A percentile compares a stretch with the other conserved stretches of the same genome.
phyloP scores from a whole-genome alignment of 2,329 filamentous ascomycete genomes.

The Epichloe typhina region DNA sequence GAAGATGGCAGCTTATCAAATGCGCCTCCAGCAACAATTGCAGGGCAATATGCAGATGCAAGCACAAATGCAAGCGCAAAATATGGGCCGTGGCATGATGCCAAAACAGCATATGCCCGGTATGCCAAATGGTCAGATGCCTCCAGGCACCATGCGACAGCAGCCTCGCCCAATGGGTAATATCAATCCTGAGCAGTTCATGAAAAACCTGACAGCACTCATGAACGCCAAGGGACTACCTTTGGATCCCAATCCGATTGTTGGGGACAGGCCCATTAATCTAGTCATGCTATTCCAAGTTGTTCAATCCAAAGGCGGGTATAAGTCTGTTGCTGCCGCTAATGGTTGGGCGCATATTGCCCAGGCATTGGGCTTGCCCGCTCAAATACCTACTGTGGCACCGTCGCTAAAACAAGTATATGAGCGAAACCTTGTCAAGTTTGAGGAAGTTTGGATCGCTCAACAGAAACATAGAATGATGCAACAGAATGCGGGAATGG shows the following conservation, averaged over 20 bases:
- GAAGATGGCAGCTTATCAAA: slow-evolving; percentile 65
- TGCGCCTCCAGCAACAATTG: slow-evolving; percentile 68
- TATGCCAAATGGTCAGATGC: slow-evolving; percentile 44
- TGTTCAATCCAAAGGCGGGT: slow-evolving; percentile 64
- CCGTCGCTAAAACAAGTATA: slow-evolving; percentile 62
- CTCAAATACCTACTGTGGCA: slow-evolving; percentile 52
- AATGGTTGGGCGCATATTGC: slow-evolving; percentile 67
- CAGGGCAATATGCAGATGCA: slow-evolving; percentile 40
- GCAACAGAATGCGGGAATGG: slow-evolving; percentile 24
- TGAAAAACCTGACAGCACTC: slow-evolving; percentile 65
- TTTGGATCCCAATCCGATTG: slow-evolving; percentile 59
- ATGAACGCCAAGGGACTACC: slow-evolving; percentile 62
- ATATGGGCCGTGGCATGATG: slow-evolving; percentile 37
- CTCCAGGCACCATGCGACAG: slow-evolving; percentile 35
- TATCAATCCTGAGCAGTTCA: slow-evolving; percentile 53
- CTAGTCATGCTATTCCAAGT: slow-evolving; percentile 65
- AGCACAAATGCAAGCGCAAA: slow-evolving; percentile 37
- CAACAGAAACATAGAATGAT: slow-evolving; percentile 42
- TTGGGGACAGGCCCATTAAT: slow-evolving; percentile 62
- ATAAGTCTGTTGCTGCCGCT: slow-evolving; percentile 53
- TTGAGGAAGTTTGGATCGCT: slow-evolving; percentile 55
- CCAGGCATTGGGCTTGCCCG: slow-evolving; percentile 47
- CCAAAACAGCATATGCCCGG: slow-evolving; percentile 34
- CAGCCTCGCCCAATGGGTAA: slow-evolving; percentile 30
- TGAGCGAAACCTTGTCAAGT: slow-evolving; percentile 60